Percentiles rank a stretch among this genome's conserved stretches.
Conservation (phyloP, 306 rosid species). For the Prinsepia uniflora region DNA sequence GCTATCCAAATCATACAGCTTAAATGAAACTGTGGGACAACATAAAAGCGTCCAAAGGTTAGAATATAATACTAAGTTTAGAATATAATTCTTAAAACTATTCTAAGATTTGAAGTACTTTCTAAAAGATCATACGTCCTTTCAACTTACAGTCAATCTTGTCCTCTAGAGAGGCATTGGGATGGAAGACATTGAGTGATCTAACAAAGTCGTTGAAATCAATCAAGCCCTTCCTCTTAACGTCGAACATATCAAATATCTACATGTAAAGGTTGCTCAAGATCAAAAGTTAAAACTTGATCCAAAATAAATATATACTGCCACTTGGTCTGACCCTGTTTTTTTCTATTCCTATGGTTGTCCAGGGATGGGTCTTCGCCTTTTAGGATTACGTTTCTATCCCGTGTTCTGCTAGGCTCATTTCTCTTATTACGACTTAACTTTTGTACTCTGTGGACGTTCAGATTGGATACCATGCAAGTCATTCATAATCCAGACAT, state of each 20-base stretch:
- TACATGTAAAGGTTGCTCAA: constrained; percentile 27
- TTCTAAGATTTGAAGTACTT: background rate
- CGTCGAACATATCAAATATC: constrained; percentile 91
- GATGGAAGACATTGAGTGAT: constrained; percentile 90
- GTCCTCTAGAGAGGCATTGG: constrained; percentile 55
- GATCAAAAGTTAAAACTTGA: constrained; percentile 26
- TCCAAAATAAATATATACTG: background rate
- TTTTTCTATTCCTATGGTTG: no score
- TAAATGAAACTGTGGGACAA: constrained; percentile 69
- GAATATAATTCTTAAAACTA: constrained; percentile 7
- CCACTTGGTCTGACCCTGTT: no score
- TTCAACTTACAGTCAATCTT: constrained; percentile 77
- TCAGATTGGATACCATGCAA: no score
- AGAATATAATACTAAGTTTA: no score
- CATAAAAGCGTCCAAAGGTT: constrained; percentile 1
- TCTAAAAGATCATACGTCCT: background rate
- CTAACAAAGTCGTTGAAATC: constrained; percentile 93
- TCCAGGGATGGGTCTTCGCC: no score
- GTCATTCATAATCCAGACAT: no score
- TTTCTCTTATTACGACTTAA: no score
- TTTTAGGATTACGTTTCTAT: no score
- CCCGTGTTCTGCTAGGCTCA: no score
- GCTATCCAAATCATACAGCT: constrained; percentile 67
- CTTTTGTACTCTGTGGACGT: no score
- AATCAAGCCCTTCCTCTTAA: constrained; percentile 62